Evolutionary conservation across 768 basidiomycete genomes (phyloP).

Genomic region (Chlorophyllum brunneum): DNA sequence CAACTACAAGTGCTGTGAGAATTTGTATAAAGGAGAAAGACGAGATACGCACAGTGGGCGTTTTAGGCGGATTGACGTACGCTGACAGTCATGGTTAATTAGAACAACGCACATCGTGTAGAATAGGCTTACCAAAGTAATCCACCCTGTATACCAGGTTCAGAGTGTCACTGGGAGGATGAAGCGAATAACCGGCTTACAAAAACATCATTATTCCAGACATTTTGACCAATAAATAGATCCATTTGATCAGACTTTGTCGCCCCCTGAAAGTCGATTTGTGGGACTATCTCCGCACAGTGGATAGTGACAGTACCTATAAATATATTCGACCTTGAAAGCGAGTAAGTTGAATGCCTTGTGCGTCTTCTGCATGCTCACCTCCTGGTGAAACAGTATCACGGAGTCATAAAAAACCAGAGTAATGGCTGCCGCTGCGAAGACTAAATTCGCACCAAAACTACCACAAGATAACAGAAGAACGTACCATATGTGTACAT

Average conservation of each 20-base stretch:
- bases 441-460: neutral
- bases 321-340: neutral
- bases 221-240: neutral
- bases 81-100: neutral
- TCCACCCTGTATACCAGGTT: neutral
- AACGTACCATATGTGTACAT: neutral
- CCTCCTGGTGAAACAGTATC: neutral
- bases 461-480: neutral
- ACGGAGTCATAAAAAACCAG: constrained; percentile 2
- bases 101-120: neutral
- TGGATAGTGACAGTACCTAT: neutral
- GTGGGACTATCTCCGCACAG: neutral
- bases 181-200: neutral
- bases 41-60: neutral
- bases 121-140: neutral
- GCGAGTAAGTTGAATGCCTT: neutral
- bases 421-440: neutral
- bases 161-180: neutral
- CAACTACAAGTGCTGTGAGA: neutral
- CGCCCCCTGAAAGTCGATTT: neutral
- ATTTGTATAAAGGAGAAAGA: neutral
- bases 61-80: neutral
- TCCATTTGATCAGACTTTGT: constrained; percentile 2
- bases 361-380: neutral
- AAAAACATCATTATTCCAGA: neutral